Base-by-base conservation (phyloP, 805 yeast genomes). In the Suhomyces faveliae region DNA sequence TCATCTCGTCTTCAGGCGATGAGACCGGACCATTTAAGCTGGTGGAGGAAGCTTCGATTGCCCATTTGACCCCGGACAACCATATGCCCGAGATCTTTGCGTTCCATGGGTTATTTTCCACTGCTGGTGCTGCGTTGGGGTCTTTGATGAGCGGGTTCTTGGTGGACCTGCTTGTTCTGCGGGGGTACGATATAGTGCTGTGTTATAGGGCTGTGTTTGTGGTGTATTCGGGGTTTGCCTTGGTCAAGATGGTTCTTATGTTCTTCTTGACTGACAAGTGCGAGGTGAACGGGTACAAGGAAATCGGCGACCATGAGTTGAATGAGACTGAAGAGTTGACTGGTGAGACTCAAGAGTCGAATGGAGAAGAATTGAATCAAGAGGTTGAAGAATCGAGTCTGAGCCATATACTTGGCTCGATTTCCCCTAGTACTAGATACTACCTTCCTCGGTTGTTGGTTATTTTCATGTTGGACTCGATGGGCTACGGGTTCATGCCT, bases 11-110 rank as follows among this genome's bases (percentile, higher is more conserved):
- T 1, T 81, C 89, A 23, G 96, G 96, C 20, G 90, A 85, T 58
- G 96, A 89, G 59, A 88, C 91, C 0, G 96, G 96, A 0, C 96
- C 96, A 0, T 89, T 89, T 64, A 85, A 87, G 59, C 81, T 94
- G 0, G 82, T 89, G 23, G 96, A 89, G 62, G 96, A 89, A 60
- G 83, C 92, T 1, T 77, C 87, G 35, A 73, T 89, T 43, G 94
- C 96, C 0, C 92, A 87, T 63, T 67, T 89, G 52, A 85, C 95
- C 0, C 82, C 85, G 0, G 76, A 75, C 30, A 71, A 70, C 46
- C 79, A 77, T 47, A 72, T 95, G 40, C 84, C 95, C 0, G 87
- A 82, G 53, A 71, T 88, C 2, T 89, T 82, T 70, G 94, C 94
- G 0, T 71, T 84, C 55, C 88, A 89, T 60, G 84, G 87, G 30